Evolutionary conservation across 352 stramenopile genomes (phyloP).

Genomic region (Pythium folliculosum): DNA sequence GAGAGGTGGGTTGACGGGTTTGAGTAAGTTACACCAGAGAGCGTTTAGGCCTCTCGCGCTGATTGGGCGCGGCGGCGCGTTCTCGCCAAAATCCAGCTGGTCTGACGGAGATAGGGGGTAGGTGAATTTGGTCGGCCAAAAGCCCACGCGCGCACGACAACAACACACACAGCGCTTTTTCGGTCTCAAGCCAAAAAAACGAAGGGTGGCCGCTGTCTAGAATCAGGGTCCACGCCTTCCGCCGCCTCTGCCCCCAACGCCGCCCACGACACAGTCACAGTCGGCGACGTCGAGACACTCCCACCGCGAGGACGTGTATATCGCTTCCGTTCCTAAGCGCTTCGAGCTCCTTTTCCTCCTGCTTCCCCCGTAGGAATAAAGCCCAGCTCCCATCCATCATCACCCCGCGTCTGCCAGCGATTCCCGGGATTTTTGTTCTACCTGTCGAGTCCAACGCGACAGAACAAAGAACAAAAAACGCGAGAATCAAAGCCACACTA

Average conservation of each 20-base stretch:
- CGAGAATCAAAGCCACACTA: background rate
- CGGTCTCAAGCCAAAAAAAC: conserved; percentile 13
- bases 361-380: background rate
- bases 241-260: background rate
- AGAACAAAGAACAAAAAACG: conserved; percentile 6
- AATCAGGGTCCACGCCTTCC: conserved; percentile 6
- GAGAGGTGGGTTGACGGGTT: conserved; percentile 16
- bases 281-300: conserved; percentile 20
- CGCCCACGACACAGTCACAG: conserved; percentile 9
- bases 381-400: background rate
- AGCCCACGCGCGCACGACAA: background rate
- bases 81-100: conserved; percentile 5
- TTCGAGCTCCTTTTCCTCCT: background rate
- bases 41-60: background rate
- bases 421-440: conserved; percentile 3
- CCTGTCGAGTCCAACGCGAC: conserved; percentile 10
- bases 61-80: conserved; percentile 1
- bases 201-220: conserved; percentile 7
- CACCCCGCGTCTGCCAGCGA: background rate
- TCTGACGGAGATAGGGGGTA: conserved; percentile 20
- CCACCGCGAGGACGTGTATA: conserved; percentile 8
- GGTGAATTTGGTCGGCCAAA: conserved; percentile 14
- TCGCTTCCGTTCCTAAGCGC: background rate
- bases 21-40: conserved; percentile 5
- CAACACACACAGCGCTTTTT: background rate